Evolutionary conservation across 129 eudicot species (phyloP), one percentile per base, ranked within the genome.

Genomic region (Flaveria linearis): DNA sequence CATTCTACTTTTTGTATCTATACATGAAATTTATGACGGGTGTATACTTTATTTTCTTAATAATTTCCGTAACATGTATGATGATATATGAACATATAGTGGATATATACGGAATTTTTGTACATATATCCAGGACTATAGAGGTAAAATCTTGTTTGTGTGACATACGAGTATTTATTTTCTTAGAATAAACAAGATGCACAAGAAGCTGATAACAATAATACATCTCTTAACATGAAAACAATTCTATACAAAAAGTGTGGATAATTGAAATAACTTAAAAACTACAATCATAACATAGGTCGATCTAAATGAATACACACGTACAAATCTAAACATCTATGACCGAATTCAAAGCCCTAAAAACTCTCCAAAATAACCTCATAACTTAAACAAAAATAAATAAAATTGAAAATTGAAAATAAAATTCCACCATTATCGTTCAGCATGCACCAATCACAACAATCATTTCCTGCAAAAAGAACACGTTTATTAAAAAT

Each of bases 391-490:
- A 45, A 20, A 80, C 36, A 22, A 47, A 47, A 58, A 18, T 30
- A 56, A 20, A n/a, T 61, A 3, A 7, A 63, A 75, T 36, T 1
- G 41, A 36, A 36, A 36, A 36, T 0, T 36, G 7, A 65, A 26
- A 7, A 43, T 28, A 51, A 65, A 39, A 73, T 68, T 68, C 58
- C 75, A 68, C 14, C 75, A 13, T 20, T 12, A 17, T 47, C 64
- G 50, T 26, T 63, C 52, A 49, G 17, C 36, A 30, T 15, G 30
- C n/a, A 52, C 14, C n/a, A 14, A 60, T 26, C 61, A 16, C 33
- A 43, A 28, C 28, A 10, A 42, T 77, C 69, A 68, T 77, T 78
- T 78, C 82, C 82, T 78, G 82, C 68, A 55, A 69, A 78, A 69
- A 9, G 16, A 77, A 52, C 8, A 39, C 17, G 18, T 66, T 17